Base-by-base conservation (phyloP, 345 rosid species). In the Streptanthus diversifolius region DNA sequence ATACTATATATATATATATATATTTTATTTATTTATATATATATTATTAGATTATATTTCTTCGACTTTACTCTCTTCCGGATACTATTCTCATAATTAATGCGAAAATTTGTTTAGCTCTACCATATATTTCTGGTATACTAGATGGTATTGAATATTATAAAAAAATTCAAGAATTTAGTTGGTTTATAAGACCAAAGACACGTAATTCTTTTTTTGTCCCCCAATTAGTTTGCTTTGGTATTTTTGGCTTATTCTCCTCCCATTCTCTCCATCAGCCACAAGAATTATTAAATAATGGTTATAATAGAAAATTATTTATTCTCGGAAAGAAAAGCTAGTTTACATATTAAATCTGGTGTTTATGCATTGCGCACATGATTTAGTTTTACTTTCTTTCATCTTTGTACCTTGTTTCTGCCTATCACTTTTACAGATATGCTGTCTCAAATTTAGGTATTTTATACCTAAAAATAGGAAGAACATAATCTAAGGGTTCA, bases 381-480 rank as follows among this genome's bases (percentile, higher is more conserved):
- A 25, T 73, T 43, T 7, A 17, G 39, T 71, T 7, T 47, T 51
- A 37, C 62, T 71, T 52, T 14, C 54, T 49, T 71, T 3, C 12
- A 2, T 30, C 6, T 41, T 49, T 63, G 21, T 72, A 44, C 45
- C 27, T 36, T 60, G 40, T 40, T 63, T 40, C 18, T 29, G 57
- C 30, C 13, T 35, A 35, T 5, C 27, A 35, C 24, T 73, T 64
- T 73, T 29, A 25, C 59, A 65, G 24, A 73, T 19, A 54, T 56
- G 30, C 4, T 45, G 60, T 56, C 59, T 36, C 18, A 27, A 73
- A 65, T 64, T 47, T 72, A 53, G 19, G 18, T 25, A 53, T 21
- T 71, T 68, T 43, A n/a, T n/a, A 55, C 66, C 35, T 17, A 57
- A 66, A 57, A 66, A 57, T 29, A 43, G 40, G 65, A 73, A 73